A percentile compares a stretch with the other conserved stretches of the same genome.
These are phyloP conservation scores for Leishmania turanica DNA, from an alignment of 208 protist species.

Conservation along the genomic window DNA sequence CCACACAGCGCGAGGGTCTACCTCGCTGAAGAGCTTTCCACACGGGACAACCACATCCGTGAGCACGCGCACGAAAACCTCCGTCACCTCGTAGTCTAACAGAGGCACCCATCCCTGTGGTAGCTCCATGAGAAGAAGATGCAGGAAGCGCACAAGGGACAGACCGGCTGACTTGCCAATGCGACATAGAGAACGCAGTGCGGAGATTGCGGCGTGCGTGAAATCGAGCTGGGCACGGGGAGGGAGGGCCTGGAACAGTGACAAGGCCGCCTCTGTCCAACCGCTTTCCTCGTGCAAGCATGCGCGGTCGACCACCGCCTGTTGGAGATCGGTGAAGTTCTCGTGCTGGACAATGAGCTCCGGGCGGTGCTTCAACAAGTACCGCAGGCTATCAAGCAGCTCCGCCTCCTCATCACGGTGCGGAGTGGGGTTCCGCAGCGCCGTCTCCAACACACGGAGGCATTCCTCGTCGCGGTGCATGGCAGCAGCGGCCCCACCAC, in stretches of 20 bases:
- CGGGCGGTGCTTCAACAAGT: slow-evolving; percentile 19
- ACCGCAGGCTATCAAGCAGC: slow-evolving; percentile 14
- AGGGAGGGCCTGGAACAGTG: slow-evolving; percentile 22
- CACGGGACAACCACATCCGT: slow-evolving; percentile 35
- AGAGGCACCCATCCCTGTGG: slow-evolving; percentile 44
- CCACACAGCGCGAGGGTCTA: slow-evolving; percentile 56
- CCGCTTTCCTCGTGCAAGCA: not conserved
- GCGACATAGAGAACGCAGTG: not conserved
- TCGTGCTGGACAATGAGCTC: slow-evolving; percentile 27
- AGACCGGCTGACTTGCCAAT: not conserved
- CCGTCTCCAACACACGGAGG: slow-evolving; percentile 13
- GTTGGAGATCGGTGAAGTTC: slow-evolving; percentile 11
- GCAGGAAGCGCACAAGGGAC: slow-evolving; percentile 23
- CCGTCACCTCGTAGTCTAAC: slow-evolving; percentile 40
- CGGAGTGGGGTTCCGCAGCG: too few species aligned
- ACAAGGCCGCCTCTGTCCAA: slow-evolving; percentile 18
- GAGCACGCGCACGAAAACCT: slow-evolving; percentile 41
- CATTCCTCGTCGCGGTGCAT: slow-evolving; percentile 23
- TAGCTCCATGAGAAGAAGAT: slow-evolving; percentile 22
- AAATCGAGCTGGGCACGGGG: slow-evolving; percentile 26
- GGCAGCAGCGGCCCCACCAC: slow-evolving; percentile 3
- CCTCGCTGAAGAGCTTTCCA: slow-evolving; percentile 16
- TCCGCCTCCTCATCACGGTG: not conserved
- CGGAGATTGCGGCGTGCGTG: slow-evolving; percentile 1
- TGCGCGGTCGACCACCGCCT: slow-evolving; percentile 5